phyloP scores from a whole-genome alignment of 2,329 filamentous ascomycete genomes.

The Pseudocercospora fuligena region DNA sequence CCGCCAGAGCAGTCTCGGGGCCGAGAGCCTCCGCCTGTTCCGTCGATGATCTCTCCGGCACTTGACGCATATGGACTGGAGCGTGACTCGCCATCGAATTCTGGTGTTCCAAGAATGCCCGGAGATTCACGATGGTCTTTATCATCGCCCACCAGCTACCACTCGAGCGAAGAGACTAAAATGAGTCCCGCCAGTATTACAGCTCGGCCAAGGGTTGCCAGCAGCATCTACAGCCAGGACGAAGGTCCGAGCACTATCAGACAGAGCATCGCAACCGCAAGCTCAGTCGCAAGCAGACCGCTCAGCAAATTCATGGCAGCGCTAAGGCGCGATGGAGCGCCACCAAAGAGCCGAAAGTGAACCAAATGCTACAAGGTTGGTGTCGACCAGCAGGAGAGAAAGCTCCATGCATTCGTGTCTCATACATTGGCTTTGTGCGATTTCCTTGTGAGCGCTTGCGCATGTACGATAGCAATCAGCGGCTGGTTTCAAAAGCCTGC shows the following conservation, averaged over 20 bases:
- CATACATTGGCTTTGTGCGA: too few species aligned
- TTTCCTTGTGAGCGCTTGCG: neutral
- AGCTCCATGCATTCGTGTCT: too few species aligned
- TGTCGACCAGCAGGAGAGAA: too few species aligned
- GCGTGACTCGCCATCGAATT: neutral
- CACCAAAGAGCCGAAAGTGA: neutral
- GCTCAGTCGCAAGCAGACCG: conserved; percentile 10
- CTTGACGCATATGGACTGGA: neutral
- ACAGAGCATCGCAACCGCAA: neutral
- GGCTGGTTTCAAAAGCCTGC: neutral
- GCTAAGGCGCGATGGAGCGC: conserved; percentile 12
- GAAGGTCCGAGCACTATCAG: neutral
- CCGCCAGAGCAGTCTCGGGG: neutral
- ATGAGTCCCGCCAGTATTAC: too few species aligned
- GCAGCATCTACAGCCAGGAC: conserved; percentile 18
- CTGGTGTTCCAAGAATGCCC: neutral
- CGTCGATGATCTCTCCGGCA: neutral
- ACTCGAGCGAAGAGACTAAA: neutral
- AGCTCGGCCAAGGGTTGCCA: neutral
- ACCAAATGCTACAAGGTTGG: neutral
- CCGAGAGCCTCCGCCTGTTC: neutral
- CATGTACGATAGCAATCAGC: neutral
- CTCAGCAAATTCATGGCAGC: conserved; percentile 14
- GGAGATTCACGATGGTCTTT: neutral
- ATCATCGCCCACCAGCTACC: neutral